Percentiles rank a stretch among this genome's conserved stretches.
phyloP scores from a whole-genome alignment of 2,329 filamentous ascomycete species.

The Fusarium tricinctum region DNA sequence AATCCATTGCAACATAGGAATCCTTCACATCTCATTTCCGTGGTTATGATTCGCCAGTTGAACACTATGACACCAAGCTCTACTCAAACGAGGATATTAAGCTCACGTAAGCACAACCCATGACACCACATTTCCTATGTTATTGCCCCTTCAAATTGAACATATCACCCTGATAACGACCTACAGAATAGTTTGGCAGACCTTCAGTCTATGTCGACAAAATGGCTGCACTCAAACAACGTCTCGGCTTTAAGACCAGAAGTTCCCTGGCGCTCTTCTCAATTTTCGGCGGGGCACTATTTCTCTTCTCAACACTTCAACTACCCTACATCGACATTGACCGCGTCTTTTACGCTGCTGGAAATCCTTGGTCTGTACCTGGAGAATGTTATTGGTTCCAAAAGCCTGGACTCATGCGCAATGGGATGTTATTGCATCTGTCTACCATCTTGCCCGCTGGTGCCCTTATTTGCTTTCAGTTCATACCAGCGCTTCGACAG shows the following conservation, averaged over 20 bases:
- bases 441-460: conserved; percentile 19
- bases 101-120: neutral
- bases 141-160: neutral
- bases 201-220: too few species aligned
- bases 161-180: too few species aligned
- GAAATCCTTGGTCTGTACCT: neutral
- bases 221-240: conserved; percentile 3
- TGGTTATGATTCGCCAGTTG: too few species aligned
- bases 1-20: too few species aligned
- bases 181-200: too few species aligned
- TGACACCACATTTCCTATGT: neutral
- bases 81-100: neutral
- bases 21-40: too few species aligned
- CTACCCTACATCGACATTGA: conserved; percentile 19
- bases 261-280: conserved; percentile 1
- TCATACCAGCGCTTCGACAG: conserved; percentile 12
- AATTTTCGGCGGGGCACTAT: neutral
- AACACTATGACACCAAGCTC: too few species aligned
- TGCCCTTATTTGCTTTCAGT: conserved; percentile 23
- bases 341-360: conserved; percentile 12
- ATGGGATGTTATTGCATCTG: conserved; percentile 14
- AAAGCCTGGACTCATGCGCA: conserved; percentile 13
- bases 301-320: conserved; percentile 19
- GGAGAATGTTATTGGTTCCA: conserved; percentile 27
- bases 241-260: conserved; percentile 10